Evolutionary conservation across 2,329 filamentous ascomycete genomes (phyloP).

Genomic region (Tolypocladium endophyticum): DNA sequence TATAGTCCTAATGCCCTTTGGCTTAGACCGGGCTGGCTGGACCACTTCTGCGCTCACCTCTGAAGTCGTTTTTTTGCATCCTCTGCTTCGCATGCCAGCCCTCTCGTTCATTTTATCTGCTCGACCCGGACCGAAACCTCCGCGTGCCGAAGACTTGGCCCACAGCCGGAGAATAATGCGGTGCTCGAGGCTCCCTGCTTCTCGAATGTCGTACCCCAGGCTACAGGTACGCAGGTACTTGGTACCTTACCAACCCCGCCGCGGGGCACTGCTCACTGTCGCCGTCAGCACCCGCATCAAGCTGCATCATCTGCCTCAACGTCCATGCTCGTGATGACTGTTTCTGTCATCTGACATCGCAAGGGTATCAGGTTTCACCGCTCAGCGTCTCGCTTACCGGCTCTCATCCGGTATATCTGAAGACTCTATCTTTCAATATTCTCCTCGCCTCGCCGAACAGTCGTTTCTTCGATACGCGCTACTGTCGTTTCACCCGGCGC

Average conservation of each 20-base stretch:
- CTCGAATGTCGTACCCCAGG: not conserved
- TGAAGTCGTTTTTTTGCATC: not conserved
- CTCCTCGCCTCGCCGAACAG: not conserved
- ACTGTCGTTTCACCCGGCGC: not conserved
- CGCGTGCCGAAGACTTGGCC: not conserved
- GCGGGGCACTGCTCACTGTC: conserved; percentile 9
- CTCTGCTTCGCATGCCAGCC: not conserved
- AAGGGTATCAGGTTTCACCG: not conserved
- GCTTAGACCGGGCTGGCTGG: too few species aligned
- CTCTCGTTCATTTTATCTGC: not conserved
- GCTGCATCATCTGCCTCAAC: conserved; percentile 8
- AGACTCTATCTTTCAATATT: too few species aligned
- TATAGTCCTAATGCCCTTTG: not conserved
- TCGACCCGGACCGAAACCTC: too few species aligned
- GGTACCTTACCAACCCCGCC: conserved; percentile 7
- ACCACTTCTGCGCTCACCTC: not conserved
- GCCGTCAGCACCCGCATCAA: not conserved
- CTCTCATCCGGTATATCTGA: not conserved
- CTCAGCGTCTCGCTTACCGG: not conserved
- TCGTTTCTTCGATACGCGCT: not conserved
- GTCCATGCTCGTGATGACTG: conserved; percentile 9
- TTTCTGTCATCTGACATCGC: conserved; percentile 12
- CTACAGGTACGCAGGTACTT: not conserved
- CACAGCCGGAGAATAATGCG: not conserved
- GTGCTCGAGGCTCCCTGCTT: not conserved